Conservation (phyloP, 2,329 filamentous ascomycete species). For the Fusarium sp. region DNA sequence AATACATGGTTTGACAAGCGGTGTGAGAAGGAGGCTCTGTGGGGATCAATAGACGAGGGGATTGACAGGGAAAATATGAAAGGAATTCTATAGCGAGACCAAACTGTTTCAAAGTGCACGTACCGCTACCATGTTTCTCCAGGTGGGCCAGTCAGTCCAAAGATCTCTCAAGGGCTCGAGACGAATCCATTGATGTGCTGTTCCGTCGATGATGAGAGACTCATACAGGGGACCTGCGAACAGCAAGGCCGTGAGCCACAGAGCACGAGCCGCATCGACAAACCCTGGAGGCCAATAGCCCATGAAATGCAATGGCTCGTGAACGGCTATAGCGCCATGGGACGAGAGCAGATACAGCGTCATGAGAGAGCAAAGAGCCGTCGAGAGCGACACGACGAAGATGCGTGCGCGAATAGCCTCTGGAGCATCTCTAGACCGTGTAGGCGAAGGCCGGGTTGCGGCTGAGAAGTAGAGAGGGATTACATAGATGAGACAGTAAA, state of each 20-base stretch:
- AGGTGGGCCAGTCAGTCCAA: constrained; percentile 80
- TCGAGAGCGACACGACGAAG: constrained; percentile 81
- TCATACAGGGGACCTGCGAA: constrained; percentile 90
- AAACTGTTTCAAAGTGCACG: constrained; percentile 48
- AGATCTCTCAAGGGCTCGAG: constrained; percentile 68
- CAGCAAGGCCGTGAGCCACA: constrained; percentile 80
- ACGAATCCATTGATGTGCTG: constrained; percentile 73
- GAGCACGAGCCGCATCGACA: constrained; percentile 69
- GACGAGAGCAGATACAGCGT: constrained; percentile 74
- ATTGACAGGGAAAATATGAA: constrained; percentile 32
- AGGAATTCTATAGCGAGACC: constrained; percentile 23
- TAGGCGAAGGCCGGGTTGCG: constrained; percentile 81
- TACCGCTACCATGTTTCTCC: constrained; percentile 89
- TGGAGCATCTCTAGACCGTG: constrained; percentile 86
- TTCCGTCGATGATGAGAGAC: constrained; percentile 76
- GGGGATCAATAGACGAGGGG: constrained; percentile 28
- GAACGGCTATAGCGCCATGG: constrained; percentile 58
- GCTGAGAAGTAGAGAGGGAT: constrained; percentile 88
- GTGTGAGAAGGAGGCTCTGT: constrained; percentile 41
- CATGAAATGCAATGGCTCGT: constrained; percentile 72
- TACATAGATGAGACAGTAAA: constrained; percentile 91
- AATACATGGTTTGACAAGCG: constrained; percentile 34
- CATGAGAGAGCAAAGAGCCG: constrained; percentile 72
- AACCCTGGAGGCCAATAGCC: constrained; percentile 84
- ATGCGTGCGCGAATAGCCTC: constrained; percentile 90